Evolutionary conservation across 148 eudicot genomes (phyloP).

Genomic region (Gaultheria prostrata): DNA sequence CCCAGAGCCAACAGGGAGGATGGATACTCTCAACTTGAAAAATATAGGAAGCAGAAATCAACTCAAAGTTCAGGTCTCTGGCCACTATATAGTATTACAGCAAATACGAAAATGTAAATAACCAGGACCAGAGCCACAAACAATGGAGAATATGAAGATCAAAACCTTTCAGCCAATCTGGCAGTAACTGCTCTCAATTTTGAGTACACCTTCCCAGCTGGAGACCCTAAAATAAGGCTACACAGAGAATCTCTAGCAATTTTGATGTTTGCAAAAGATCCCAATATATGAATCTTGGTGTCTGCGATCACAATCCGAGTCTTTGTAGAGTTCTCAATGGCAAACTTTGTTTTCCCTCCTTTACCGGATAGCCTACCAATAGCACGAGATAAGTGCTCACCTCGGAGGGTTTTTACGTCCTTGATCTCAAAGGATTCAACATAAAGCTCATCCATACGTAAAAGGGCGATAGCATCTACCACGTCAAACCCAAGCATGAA

Average conservation of each 20-base stretch:
- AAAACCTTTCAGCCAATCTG: slow-evolving; percentile 74
- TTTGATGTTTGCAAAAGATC: slow-evolving; percentile 64
- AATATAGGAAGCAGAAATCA: background rate
- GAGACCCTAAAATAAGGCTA: slow-evolving; percentile 81
- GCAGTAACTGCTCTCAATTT: slow-evolving; percentile 80
- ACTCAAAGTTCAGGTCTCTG: background rate
- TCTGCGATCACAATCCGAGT: slow-evolving; percentile 86
- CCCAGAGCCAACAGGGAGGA: background rate
- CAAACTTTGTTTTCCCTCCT: slow-evolving; percentile 86
- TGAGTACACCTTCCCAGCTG: slow-evolving; percentile 91
- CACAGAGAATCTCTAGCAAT: slow-evolving; percentile 74
- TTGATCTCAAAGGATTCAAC: slow-evolving; percentile 76
- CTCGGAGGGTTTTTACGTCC: slow-evolving; percentile 78
- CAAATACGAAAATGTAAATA: background rate
- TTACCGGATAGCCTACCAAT: slow-evolving; percentile 85
- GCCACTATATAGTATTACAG: background rate
- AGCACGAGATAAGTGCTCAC: slow-evolving; percentile 82
- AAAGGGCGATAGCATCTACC: slow-evolving; percentile 60
- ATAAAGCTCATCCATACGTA: slow-evolving; percentile 75
- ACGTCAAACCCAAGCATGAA: slow-evolving; percentile 84
- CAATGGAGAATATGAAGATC: slow-evolving; percentile 20
- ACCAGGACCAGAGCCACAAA: background rate
- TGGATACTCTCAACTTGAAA: background rate
- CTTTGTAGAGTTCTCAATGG: slow-evolving; percentile 80
- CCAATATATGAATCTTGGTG: slow-evolving; percentile 68